A percentile compares a stretch with the other conserved stretches of the same genome.
These are phyloP conservation scores for Trichoderma pleuroti DNA, from an alignment of 2,329 filamentous ascomycete species.

Conservation along the genomic window DNA sequence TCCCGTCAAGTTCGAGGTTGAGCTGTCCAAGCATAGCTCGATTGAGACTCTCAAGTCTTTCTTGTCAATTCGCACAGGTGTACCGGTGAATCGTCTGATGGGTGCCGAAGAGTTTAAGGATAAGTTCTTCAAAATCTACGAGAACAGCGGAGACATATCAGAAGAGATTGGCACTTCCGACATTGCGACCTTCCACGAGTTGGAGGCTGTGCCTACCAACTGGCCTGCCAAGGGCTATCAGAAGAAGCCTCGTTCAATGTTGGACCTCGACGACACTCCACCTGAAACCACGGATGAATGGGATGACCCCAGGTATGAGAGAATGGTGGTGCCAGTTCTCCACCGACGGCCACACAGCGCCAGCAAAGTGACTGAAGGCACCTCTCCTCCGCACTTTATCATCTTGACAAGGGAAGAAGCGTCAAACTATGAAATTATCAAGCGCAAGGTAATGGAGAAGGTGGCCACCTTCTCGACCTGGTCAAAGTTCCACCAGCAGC, in stretches of 20 bases:
- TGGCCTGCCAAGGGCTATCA: constrained; percentile 54
- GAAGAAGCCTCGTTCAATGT: constrained; percentile 49
- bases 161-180: constrained; percentile 69
- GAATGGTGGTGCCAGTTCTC: constrained; percentile 67
- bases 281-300: constrained; percentile 43
- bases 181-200: constrained; percentile 67
- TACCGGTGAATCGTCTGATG: constrained; percentile 65
- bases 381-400: constrained; percentile 64
- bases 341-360: constrained; percentile 49
- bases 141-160: constrained; percentile 63
- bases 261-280: constrained; percentile 42
- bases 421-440: constrained; percentile 63
- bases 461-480: constrained; percentile 73
- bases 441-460: constrained; percentile 74
- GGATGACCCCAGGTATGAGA: constrained; percentile 61
- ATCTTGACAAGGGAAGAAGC: constrained; percentile 71
- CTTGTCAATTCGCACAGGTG: constrained; percentile 63
- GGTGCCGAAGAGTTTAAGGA: constrained; percentile 77
- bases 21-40: constrained; percentile 72
- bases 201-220: constrained; percentile 77
- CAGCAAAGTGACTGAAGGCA: constrained; percentile 30
- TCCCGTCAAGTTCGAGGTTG: constrained; percentile 70
- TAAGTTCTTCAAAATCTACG: constrained; percentile 83
- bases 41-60: constrained; percentile 67
- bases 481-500: constrained; percentile 55